Base-by-base conservation (phyloP, 306 rosid genomes). In the Trifolium dubium region DNA sequence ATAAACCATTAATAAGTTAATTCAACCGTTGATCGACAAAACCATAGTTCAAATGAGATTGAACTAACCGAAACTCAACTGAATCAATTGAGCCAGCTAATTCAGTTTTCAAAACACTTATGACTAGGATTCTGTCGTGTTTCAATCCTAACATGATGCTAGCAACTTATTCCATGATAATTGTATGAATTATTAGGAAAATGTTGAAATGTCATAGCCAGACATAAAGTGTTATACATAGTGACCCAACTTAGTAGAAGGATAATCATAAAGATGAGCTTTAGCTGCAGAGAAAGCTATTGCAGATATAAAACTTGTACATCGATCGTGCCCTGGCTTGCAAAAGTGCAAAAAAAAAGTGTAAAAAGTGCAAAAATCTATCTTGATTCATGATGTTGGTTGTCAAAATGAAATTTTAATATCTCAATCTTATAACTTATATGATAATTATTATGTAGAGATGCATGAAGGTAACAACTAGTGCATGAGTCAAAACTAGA, bases 161-260 rank as follows among this genome's bases (percentile, higher is more conserved):
- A 55, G 43, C 60, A 65, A 53, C 61, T 56, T 8, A 43, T 43
- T 44, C 64, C 71, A 46, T 37, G 44, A 37, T 8, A 28, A 17
- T 39, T 69, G 76, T 40, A 47, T 12, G 47, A 31, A 74, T 74
- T 59, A 51, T 13, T n/a, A 64, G 15, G 61, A 29, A 78, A 54
- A 18, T 71, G 55, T 34, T 72, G 63, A 37, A 44, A 64, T 64
- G 8, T 41, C 2, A 64, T 43, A 53, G 63, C 64, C 74, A 49
- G 63, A 72, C 74, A 49, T 19, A 64, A 50, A 65, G 55, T 3
- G n/a, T 19, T 17, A 37, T 44, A 10, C 6, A 35, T 3, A 4
- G 41, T 7, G 79, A 74, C 39, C 66, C 71, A 70, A 5, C 64
- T 19, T 79, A 10, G 64, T 73, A 28, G 66, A 79, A 47, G 30